Conservation (phyloP, 208 protist species). For the Paratrypanosoma confusum region DNA sequence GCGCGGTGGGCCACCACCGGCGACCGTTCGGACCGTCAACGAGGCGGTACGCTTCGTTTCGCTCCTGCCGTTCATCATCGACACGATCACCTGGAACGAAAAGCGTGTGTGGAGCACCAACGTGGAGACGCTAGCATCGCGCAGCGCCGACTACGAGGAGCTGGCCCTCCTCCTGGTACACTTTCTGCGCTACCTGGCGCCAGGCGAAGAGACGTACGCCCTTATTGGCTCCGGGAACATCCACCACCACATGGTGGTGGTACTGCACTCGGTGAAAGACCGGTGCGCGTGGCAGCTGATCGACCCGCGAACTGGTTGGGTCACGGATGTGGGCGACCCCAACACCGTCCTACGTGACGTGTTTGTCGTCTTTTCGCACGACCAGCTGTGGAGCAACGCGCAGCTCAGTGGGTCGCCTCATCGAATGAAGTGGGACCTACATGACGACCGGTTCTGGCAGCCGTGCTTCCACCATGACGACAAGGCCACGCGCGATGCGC, state of each 20-base stretch:
- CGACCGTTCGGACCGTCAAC: conserved; percentile 30
- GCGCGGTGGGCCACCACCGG: conserved; percentile 43
- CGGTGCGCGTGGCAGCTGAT: conserved; percentile 23
- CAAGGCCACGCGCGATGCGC: conserved; percentile 17
- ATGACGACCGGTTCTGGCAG: conserved; percentile 42
- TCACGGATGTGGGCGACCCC: conserved; percentile 28
- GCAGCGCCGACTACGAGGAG: conserved; percentile 61
- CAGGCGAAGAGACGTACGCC: conserved; percentile 37
- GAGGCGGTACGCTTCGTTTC: conserved; percentile 76
- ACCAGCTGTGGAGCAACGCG: conserved; percentile 73
- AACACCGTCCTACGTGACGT: conserved; percentile 51
- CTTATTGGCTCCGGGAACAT: conserved; percentile 44
- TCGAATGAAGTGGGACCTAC: conserved; percentile 69
- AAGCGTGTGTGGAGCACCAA: conserved; percentile 72
- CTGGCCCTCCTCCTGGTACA: conserved; percentile 67
- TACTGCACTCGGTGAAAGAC: conserved; percentile 48
- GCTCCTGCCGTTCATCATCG: conserved; percentile 43
- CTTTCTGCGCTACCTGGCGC: conserved; percentile 54
- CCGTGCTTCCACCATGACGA: conserved; percentile 48
- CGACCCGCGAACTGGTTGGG: conserved; percentile 49
- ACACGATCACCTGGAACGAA: conserved; percentile 48
- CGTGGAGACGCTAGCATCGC: conserved; percentile 47
- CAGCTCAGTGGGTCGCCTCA: conserved; percentile 67
- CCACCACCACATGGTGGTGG: conserved; percentile 49
- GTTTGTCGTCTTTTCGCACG: conserved; percentile 56